phyloP scores from a whole-genome alignment of 768 basidiomycete genomes.

The Ephemerocybe angulata region DNA sequence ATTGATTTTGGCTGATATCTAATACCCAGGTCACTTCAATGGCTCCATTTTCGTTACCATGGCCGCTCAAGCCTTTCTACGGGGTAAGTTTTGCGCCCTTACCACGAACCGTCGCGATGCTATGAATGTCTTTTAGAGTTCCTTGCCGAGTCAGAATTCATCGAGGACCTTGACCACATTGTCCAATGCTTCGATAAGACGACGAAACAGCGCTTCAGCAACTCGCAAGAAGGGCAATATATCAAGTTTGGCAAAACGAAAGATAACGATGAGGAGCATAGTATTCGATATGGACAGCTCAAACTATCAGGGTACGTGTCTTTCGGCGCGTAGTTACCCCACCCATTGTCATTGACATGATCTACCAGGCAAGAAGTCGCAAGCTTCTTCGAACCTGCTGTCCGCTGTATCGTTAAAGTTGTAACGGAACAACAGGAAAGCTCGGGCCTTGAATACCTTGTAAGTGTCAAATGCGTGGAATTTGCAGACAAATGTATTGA shows the following conservation, averaged over 20 bases:
- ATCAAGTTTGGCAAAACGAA: slow-evolving; percentile 42
- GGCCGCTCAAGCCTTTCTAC: slow-evolving; percentile 31
- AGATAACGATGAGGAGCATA: slow-evolving; percentile 33
- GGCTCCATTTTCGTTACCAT: slow-evolving; percentile 46
- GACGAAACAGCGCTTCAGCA: slow-evolving; percentile 40
- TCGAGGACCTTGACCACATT: slow-evolving; percentile 32
- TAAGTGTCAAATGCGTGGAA: slow-evolving; percentile 22
- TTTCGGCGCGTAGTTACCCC: background rate
- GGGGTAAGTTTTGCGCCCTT: slow-evolving; percentile 21
- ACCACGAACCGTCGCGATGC: background rate
- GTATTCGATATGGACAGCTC: slow-evolving; percentile 46
- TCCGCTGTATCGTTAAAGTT: slow-evolving; percentile 19
- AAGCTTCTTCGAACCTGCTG: slow-evolving; percentile 25
- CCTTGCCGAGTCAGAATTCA: slow-evolving; percentile 6
- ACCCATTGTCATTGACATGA: background rate
- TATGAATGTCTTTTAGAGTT: background rate
- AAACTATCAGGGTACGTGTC: slow-evolving; percentile 32
- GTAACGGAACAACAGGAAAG: slow-evolving; percentile 13
- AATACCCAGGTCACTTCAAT: slow-evolving; percentile 41
- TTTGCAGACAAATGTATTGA: no score
- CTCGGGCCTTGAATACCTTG: slow-evolving; percentile 16
- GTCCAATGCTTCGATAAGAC: slow-evolving; percentile 40
- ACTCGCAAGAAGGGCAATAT: slow-evolving; percentile 33
- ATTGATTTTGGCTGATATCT: no score
- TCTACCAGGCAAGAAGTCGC: slow-evolving; percentile 21